phyloP scores from a whole-genome alignment of 257 asterid genomes.

The Nicotiana otophora region DNA sequence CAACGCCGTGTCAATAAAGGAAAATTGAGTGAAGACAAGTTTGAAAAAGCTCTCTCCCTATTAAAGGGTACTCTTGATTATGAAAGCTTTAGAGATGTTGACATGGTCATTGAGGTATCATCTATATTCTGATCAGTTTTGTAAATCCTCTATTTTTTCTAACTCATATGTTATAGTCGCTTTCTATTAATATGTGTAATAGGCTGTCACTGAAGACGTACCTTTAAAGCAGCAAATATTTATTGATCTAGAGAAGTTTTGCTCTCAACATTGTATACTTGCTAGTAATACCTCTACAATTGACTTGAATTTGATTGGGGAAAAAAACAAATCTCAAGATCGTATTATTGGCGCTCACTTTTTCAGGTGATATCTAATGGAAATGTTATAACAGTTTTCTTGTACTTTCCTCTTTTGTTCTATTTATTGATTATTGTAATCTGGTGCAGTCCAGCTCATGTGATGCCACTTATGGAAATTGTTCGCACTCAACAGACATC shows the following conservation, averaged over 20 bases:
- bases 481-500: slow-evolving; percentile 86
- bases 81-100: slow-evolving; percentile 82
- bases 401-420: not conserved
- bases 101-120: slow-evolving; percentile 95
- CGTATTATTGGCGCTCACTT: slow-evolving; percentile 96
- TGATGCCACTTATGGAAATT: slow-evolving; percentile 94
- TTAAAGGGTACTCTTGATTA: slow-evolving; percentile 86
- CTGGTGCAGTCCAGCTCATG: slow-evolving; percentile 87
- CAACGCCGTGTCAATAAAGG: slow-evolving; percentile 82
- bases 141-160: not conserved
- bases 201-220: slow-evolving; percentile 92
- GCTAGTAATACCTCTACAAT: slow-evolving; percentile 93
- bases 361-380: slow-evolving; percentile 59
- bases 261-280: slow-evolving; percentile 90
- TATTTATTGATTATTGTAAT: not conserved
- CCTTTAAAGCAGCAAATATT: slow-evolving; percentile 89
- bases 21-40: slow-evolving; percentile 66
- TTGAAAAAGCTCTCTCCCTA: slow-evolving; percentile 60
- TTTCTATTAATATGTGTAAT: not conserved
- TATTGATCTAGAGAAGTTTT: slow-evolving; percentile 70
- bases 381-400: no score
- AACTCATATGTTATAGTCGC: not conserved
- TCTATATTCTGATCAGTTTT: not conserved
- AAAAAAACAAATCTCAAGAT: slow-evolving; percentile 70
- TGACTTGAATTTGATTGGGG: slow-evolving; percentile 75